Evolutionary conservation across 148 eudicot genomes (phyloP).

Genomic region (Limonium bicolor): DNA sequence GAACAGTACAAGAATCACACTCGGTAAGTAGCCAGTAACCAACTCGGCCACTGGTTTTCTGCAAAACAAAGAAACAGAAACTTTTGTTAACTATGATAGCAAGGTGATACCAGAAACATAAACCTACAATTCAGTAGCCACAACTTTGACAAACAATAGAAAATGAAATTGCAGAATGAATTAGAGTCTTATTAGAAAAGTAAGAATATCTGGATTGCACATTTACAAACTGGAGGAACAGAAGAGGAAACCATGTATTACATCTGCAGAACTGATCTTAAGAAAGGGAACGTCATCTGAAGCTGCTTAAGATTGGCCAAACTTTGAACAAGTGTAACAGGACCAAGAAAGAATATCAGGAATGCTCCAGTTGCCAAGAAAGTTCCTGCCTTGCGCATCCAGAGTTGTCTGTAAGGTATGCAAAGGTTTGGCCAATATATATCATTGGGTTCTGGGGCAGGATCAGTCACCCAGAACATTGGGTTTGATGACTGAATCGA

Average conservation of each 20-base stretch:
- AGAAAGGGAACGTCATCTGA: slow-evolving; percentile 37
- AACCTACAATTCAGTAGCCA: too few relatives aligned
- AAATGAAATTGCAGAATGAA: too few relatives aligned
- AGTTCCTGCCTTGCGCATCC: slow-evolving; percentile 61
- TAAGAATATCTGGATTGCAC: not conserved
- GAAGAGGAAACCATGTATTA: slow-evolving; percentile 19
- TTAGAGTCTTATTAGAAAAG: too few relatives aligned
- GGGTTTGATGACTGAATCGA: slow-evolving; percentile 64
- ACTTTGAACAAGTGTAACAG: slow-evolving; percentile 64
- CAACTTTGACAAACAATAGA: too few relatives aligned
- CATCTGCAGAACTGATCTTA: slow-evolving; percentile 35
- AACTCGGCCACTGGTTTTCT: slow-evolving; percentile 37
- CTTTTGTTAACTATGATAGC: too few relatives aligned
- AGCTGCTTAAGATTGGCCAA: slow-evolving; percentile 46
- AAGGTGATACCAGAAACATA: too few relatives aligned
- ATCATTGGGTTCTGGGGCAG: slow-evolving; percentile 76
- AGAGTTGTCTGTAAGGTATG: slow-evolving; percentile 61
- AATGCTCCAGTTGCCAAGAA: slow-evolving; percentile 44
- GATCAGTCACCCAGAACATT: slow-evolving; percentile 73
- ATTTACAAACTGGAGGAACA: not conserved
- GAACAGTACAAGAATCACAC: slow-evolving; percentile 59
- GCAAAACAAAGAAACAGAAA: slow-evolving; percentile 9
- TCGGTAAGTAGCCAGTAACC: slow-evolving; percentile 82
- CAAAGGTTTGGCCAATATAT: slow-evolving; percentile 66
- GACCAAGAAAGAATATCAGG: slow-evolving; percentile 46